Conservation (phyloP, 2,329 filamentous ascomycete species). For the Fusarium stilboides region DNA sequence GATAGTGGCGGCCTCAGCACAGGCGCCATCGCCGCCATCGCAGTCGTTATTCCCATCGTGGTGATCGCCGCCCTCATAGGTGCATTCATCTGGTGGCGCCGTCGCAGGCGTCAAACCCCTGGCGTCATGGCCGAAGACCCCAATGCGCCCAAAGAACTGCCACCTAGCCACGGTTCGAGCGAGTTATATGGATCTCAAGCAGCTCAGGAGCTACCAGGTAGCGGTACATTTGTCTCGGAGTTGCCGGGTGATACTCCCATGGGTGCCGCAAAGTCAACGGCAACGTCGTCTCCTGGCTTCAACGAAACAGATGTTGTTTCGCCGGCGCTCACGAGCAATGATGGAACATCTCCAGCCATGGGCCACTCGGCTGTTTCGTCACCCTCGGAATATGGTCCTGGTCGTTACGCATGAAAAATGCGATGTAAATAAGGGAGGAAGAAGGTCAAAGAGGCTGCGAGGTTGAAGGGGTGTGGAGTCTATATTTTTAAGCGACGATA, state of each 20-base stretch:
- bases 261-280: neutral
- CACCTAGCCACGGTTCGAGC: constrained; percentile 2
- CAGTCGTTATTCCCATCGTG: constrained; percentile 51
- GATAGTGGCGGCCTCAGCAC: constrained; percentile 38
- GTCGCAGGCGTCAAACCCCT: constrained; percentile 34
- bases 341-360: constrained; percentile 5
- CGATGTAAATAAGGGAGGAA: neutral
- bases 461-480: neutral
- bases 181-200: constrained; percentile 31
- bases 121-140: neutral
- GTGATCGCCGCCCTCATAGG: constrained; percentile 46
- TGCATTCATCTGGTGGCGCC: constrained; percentile 51
- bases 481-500: constrained; percentile 11
- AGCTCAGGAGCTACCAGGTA: constrained; percentile 22
- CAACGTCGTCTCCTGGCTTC: constrained; percentile 8
- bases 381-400: neutral
- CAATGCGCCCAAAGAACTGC: constrained; percentile 25
- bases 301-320: neutral
- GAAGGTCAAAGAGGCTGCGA: neutral
- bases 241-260: constrained; percentile 24
- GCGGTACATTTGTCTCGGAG: constrained; percentile 13
- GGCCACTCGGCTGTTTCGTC: constrained; percentile 3
- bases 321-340: neutral
- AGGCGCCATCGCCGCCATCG: constrained; percentile 50
- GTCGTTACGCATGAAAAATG: constrained; percentile 7